phyloP scores from a whole-genome alignment of 192 early-diverging fungal species.

The Umbelopsis vinacea region DNA sequence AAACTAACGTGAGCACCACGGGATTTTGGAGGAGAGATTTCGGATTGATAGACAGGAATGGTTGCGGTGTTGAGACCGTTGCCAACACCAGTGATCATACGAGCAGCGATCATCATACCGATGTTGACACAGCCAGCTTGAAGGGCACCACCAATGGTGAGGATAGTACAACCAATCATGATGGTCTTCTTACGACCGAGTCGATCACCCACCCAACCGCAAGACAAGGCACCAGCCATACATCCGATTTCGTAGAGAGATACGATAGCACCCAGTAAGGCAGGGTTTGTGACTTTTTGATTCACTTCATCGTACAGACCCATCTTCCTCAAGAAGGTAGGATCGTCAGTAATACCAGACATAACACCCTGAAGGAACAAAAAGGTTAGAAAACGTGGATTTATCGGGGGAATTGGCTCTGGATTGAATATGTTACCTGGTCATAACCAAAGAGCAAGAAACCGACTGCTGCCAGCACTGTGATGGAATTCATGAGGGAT shows the following conservation, averaged over 20 bases:
- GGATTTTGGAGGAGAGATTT: conserved; percentile 39
- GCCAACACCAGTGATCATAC: conserved; percentile 45
- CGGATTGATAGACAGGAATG: conserved; percentile 40
- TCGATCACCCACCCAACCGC: conserved; percentile 32
- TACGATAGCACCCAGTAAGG: conserved; percentile 40
- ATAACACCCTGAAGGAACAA: conserved; percentile 30
- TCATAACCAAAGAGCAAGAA: conserved; percentile 47
- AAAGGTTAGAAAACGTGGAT: not conserved
- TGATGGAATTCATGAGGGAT: conserved; percentile 65
- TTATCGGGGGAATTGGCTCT: not conserved
- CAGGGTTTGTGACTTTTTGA: conserved; percentile 19
- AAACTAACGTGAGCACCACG: conserved; percentile 42
- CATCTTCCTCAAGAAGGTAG: conserved; percentile 31
- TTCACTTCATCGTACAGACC: conserved; percentile 17
- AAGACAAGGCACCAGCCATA: conserved; percentile 38
- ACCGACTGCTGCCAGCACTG: conserved; percentile 39
- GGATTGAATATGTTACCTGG: conserved; percentile 24
- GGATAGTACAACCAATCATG: conserved; percentile 37
- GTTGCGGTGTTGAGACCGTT: conserved; percentile 44
- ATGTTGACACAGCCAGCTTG: conserved; percentile 33
- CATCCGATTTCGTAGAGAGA: conserved; percentile 46
- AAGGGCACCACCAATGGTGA: conserved; percentile 35
- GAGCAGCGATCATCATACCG: conserved; percentile 42
- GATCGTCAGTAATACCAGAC: conserved; percentile 39
- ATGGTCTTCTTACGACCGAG: conserved; percentile 41